Conservation (phyloP, 2,329 filamentous ascomycete species). For the Aspergillus proliferans region DNA sequence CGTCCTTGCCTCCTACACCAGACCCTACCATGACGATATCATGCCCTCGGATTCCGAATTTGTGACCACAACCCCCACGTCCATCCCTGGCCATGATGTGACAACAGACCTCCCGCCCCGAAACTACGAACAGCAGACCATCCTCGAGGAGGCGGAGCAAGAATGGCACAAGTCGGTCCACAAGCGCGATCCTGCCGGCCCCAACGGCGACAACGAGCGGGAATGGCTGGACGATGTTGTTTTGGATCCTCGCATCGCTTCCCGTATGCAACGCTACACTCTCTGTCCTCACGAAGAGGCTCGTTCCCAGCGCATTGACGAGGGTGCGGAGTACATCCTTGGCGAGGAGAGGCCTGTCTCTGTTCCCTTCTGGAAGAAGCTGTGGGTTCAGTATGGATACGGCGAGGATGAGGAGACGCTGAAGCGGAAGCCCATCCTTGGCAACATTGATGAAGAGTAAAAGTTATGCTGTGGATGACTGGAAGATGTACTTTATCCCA, state of each 20-base stretch:
- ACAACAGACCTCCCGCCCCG: constrained; percentile 10
- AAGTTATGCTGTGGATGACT: constrained; percentile 7
- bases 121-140: constrained; percentile 57
- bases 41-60: constrained; percentile 41
- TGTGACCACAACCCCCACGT: constrained; percentile 19
- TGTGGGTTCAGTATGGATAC: constrained; percentile 37
- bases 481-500: no score
- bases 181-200: constrained; percentile 42
- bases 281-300: constrained; percentile 64
- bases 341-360: constrained; percentile 47
- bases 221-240: constrained; percentile 72
- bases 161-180: constrained; percentile 80
- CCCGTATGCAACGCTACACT: constrained; percentile 75
- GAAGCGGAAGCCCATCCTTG: constrained; percentile 34
- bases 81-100: constrained; percentile 1
- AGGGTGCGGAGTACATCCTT: constrained; percentile 63
- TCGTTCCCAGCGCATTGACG: constrained; percentile 55
- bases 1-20: constrained; percentile 54
- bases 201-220: constrained; percentile 54
- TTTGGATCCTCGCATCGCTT: constrained; percentile 67
- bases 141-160: constrained; percentile 64
- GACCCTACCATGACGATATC: constrained; percentile 33
- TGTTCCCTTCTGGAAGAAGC: constrained; percentile 32
- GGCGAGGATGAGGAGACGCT: constrained; percentile 35
- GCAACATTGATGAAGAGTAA: constrained; percentile 33